phyloP scores from a whole-genome alignment of 2,329 filamentous ascomycete genomes.

The Xylariaceae sp. region DNA sequence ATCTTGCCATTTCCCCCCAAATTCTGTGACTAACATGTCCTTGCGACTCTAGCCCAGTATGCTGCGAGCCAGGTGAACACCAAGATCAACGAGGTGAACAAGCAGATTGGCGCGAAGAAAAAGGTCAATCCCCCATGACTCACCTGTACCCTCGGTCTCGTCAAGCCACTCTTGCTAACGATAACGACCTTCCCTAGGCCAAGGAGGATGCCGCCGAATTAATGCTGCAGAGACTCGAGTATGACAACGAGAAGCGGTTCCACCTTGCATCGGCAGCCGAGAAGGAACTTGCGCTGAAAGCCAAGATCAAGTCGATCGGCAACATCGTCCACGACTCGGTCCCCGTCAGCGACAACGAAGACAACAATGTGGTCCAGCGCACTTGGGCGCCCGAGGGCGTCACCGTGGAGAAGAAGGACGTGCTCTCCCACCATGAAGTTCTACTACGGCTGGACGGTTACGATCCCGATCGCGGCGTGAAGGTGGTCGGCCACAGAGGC shows the following conservation, averaged over 20 bases:
- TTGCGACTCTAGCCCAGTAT: slow-evolving; percentile 62
- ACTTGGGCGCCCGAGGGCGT: slow-evolving; percentile 81
- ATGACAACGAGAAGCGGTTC: slow-evolving; percentile 82
- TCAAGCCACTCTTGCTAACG: neutral
- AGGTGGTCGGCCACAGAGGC: slow-evolving; percentile 91
- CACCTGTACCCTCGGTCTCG: slow-evolving; percentile 10
- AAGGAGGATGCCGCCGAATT: slow-evolving; percentile 87
- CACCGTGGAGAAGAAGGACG: slow-evolving; percentile 72
- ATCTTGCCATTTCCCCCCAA: neutral
- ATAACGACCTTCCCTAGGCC: slow-evolving; percentile 49
- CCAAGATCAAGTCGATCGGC: slow-evolving; percentile 82
- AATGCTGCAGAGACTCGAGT: slow-evolving; percentile 73
- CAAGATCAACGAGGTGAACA: slow-evolving; percentile 86
- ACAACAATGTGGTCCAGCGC: slow-evolving; percentile 77
- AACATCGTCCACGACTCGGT: slow-evolving; percentile 85
- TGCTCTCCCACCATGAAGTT: slow-evolving; percentile 93
- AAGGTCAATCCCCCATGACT: slow-evolving; percentile 58
- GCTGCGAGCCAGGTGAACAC: slow-evolving; percentile 77
- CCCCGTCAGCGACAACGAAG: slow-evolving; percentile 49
- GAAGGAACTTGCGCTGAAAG: slow-evolving; percentile 74
- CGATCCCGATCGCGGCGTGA: slow-evolving; percentile 88
- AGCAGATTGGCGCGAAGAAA: slow-evolving; percentile 88
- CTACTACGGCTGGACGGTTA: slow-evolving; percentile 86
- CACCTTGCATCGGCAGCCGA: slow-evolving; percentile 73
- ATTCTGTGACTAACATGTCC: slow-evolving; percentile 3